Evolutionary conservation across 2,329 filamentous ascomycete species (phyloP).

Genomic region (Cryphonectria carpinicola): DNA sequence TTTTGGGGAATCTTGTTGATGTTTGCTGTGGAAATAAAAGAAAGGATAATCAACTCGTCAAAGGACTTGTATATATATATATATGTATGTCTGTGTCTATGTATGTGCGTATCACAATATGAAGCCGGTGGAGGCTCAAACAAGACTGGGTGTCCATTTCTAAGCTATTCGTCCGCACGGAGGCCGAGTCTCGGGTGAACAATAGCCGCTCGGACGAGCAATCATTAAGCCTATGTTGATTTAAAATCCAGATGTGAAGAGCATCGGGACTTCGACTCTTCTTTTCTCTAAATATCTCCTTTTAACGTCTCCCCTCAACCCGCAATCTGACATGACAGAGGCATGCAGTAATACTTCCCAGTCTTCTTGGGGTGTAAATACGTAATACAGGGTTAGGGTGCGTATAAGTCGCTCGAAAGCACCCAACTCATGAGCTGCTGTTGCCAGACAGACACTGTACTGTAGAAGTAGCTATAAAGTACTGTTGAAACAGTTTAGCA

Average conservation of each 20-base stretch:
- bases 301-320: neutral
- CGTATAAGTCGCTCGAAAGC: neutral
- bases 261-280: neutral
- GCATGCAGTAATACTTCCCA: too few species aligned
- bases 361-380: too few species aligned
- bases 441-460: too few species aligned
- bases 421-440: neutral
- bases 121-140: neutral
- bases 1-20: neutral
- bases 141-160: conserved; percentile 9
- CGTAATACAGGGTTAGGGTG: neutral
- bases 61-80: neutral
- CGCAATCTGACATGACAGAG: neutral
- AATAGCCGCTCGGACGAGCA: too few species aligned
- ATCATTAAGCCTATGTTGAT: neutral
- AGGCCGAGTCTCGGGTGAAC: conserved; percentile 9
- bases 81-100: neutral
- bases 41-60: neutral
- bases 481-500: too few species aligned
- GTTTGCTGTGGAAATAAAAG: neutral
- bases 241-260: neutral
- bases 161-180: conserved; percentile 23
- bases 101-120: neutral
- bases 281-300: neutral
- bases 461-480: too few species aligned